Base-by-base conservation (phyloP, 805 yeast species). In the Pichia thaimueangensis region DNA sequence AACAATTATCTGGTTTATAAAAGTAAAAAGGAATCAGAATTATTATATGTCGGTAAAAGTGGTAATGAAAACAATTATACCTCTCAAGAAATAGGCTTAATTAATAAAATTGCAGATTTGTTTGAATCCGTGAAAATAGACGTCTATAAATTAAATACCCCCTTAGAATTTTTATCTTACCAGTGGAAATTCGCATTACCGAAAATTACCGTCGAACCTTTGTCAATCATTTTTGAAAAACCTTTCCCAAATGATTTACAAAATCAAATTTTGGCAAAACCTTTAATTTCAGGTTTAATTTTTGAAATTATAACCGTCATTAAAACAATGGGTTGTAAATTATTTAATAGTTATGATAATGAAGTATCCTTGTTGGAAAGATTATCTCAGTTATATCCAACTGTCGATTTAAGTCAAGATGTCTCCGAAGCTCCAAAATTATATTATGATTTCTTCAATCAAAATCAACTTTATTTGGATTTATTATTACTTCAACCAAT, bases 181-280 rank as follows among this genome's bases (percentile, higher is more conserved):
- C 93, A 87, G 61, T 88, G 96, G 96, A 80, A 82, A 57, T 70
- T 85, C 43, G 89, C 94, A 1, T 70, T 87, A 42, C 86, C 95
- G 8, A 73, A 77, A 43, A 76, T 87, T 32, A 81, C 88, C 19
- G 77, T 88, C 56, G 85, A 82, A 59, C 87, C 95, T 5, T 65
- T 88, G 34, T 68, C 86, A 27, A 71, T 88, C 20, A 55, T 86
- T 10, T 79, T 89, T 54, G 96, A 87, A 61, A 73, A 76, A 45
- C 77, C 82, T 5, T 70, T 65, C 49, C 87, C 94, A 2, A 65
- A 63, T 29, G 62, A 71, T 39, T 68, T 89, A 40, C 65, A 71
- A 27, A 65, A 70, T 30, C 86, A 85, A 59, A 82, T 87, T 35
- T 68, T 88, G 47, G 91, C 94, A 23, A 86, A 86, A 58, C 97